These are phyloP conservation scores for Colletotrichum karsti DNA, from an alignment of 2,329 filamentous ascomycete species.

Conservation along the genomic window DNA sequence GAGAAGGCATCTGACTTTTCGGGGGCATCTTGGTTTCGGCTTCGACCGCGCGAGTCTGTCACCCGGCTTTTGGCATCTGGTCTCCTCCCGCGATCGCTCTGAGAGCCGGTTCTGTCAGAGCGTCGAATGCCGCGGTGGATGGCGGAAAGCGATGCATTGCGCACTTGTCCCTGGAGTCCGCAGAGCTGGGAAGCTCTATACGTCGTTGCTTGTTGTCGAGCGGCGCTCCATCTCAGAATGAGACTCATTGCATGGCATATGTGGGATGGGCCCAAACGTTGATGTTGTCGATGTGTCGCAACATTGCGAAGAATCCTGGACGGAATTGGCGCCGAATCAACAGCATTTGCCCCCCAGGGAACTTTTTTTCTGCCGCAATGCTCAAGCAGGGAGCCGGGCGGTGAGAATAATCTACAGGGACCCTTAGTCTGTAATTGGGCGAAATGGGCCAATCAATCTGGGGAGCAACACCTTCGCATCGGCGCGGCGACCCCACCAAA, in stretches of 20 bases:
- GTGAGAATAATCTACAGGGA: background rate
- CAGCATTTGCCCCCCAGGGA: background rate
- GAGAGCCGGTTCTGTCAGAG: slow-evolving; percentile 44
- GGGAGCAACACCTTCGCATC: background rate
- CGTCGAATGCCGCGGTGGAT: slow-evolving; percentile 73
- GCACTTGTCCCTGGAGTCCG: slow-evolving; percentile 1
- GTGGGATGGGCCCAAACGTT: background rate
- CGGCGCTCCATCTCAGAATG: slow-evolving; percentile 19
- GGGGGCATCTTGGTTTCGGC: background rate
- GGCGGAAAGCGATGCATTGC: slow-evolving; percentile 61
- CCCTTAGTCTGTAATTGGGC: too few species aligned
- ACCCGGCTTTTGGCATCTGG: slow-evolving; percentile 29
- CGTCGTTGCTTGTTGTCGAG: background rate
- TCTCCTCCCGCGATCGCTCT: background rate
- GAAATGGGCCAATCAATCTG: background rate
- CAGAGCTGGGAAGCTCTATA: background rate
- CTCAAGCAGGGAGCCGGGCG: slow-evolving; percentile 12
- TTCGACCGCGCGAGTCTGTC: slow-evolving; percentile 5
- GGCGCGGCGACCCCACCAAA: background rate
- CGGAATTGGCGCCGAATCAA: background rate
- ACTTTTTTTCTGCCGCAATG: slow-evolving; percentile 29
- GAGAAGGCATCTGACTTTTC: slow-evolving; percentile 15
- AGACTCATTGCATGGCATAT: slow-evolving; percentile 30
- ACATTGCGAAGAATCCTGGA: background rate
- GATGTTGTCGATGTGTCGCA: background rate